These are phyloP conservation scores for Casaregolazyma lundiana DNA, from an alignment of 1,139 yeast genomes.

Conservation along the genomic window DNA sequence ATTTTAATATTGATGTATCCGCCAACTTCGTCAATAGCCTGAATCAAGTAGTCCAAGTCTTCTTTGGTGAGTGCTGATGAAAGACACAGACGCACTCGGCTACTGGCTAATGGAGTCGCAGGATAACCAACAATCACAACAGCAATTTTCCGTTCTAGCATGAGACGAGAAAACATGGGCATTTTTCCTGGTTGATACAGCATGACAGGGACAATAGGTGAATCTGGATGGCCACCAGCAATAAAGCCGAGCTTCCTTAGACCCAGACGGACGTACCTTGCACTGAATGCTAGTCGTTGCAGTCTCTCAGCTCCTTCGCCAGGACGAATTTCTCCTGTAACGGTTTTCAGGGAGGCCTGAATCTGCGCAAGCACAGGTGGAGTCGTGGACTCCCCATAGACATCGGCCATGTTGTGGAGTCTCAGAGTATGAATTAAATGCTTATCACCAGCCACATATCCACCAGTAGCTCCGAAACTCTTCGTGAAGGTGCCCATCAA, in stretches of 20 bases:
- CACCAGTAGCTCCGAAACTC: slow-evolving; percentile 98
- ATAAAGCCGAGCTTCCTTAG: slow-evolving; percentile 88
- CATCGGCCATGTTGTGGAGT: slow-evolving; percentile 65
- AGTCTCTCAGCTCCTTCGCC: slow-evolving; percentile 92
- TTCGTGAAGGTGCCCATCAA: slow-evolving; percentile 97
- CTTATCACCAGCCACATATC: slow-evolving; percentile 77
- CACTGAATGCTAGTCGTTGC: slow-evolving; percentile 90
- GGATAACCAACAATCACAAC: slow-evolving; percentile 97
- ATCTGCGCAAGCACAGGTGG: slow-evolving; percentile 92
- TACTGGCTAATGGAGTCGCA: slow-evolving; percentile 87
- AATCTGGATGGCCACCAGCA: slow-evolving; percentile 91
- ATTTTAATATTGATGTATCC: slow-evolving; percentile 70
- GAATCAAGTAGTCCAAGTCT: slow-evolving; percentile 78
- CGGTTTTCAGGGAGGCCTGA: slow-evolving; percentile 70
- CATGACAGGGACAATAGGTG: slow-evolving; percentile 90
- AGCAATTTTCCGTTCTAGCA: slow-evolving; percentile 77
- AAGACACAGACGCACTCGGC: slow-evolving; percentile 90
- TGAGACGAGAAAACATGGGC: slow-evolving; percentile 85
- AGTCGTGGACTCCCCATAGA: slow-evolving; percentile 78
- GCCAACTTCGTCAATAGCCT: slow-evolving; percentile 74
- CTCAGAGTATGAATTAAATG: slow-evolving; percentile 68
- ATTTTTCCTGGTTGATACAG: slow-evolving; percentile 87
- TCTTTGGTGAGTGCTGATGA: slow-evolving; percentile 89
- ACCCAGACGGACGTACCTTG: slow-evolving; percentile 87
- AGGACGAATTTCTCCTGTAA: slow-evolving; percentile 76